phyloP scores from a whole-genome alignment of 1,284 basidiomycete species.

The Ceratobasidium papillatum region DNA sequence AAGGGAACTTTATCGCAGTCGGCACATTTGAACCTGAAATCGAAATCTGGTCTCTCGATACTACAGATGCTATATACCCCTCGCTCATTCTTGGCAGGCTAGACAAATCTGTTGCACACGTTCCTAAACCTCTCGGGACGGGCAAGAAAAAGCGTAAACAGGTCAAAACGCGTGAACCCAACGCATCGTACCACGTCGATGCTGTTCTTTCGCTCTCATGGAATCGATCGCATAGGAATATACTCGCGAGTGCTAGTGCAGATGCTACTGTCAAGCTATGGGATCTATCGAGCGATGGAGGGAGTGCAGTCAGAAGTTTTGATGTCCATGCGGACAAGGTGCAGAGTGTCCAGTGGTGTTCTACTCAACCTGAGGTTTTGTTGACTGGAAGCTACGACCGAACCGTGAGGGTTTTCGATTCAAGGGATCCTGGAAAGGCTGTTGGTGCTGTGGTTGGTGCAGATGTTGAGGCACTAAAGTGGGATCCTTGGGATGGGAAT shows the following conservation, averaged over 20 bases:
- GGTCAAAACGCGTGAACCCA: constrained; percentile 72
- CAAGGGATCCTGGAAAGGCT: constrained; percentile 80
- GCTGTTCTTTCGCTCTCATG: constrained; percentile 92
- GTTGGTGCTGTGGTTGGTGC: constrained; percentile 82
- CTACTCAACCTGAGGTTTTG: constrained; percentile 84
- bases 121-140: constrained; percentile 78
- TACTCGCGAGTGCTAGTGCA: constrained; percentile 92
- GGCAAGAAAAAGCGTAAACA: constrained; percentile 97
- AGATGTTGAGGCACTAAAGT: constrained; percentile 92
- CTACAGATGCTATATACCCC: constrained; percentile 94
- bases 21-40: constrained; percentile 98
- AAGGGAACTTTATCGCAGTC: constrained; percentile 93
- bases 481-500: constrained; percentile 94
- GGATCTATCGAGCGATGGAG: constrained; percentile 81
- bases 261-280: constrained; percentile 97
- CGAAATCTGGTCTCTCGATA: constrained; percentile 97
- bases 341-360: constrained; percentile 97
- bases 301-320: constrained; percentile 82
- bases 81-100: constrained; percentile 90
- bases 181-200: constrained; percentile 87
- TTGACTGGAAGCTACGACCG: constrained; percentile 95
- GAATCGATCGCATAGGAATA: constrained; percentile 88
- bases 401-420: constrained; percentile 92
- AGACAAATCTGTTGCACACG: constrained; percentile 82
- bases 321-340: constrained; percentile 94